phyloP scores from a whole-genome alignment of 805 yeast genomes.

The Zygosaccharomyces kombuchaensis region DNA sequence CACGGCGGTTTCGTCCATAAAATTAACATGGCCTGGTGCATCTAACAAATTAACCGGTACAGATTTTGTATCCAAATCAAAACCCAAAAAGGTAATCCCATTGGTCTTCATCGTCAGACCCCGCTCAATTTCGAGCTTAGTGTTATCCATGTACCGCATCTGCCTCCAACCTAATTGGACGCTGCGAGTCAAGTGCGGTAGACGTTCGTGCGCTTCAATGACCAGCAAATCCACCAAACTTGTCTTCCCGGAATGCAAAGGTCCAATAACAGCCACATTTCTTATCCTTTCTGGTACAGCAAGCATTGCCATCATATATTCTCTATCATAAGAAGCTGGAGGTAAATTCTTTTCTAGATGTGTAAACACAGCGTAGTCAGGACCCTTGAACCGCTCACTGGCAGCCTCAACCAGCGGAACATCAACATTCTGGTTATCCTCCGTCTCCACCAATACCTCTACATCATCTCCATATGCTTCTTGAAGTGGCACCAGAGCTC shows the following conservation, averaged over 20 bases:
- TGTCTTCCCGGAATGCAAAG: conserved; percentile 82
- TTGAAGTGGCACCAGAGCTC: conserved; percentile 1
- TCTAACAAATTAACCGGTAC: conserved; percentile 64
- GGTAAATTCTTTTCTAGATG: conserved; percentile 43
- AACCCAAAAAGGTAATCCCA: conserved; percentile 57
- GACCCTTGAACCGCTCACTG: conserved; percentile 35
- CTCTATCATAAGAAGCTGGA: conserved; percentile 52
- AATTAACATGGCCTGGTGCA: conserved; percentile 89
- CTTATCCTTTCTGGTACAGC: conserved; percentile 60
- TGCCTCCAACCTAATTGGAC: conserved; percentile 41
- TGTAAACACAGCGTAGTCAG: conserved; percentile 18
- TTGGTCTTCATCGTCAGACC: conserved; percentile 63
- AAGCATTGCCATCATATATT: conserved; percentile 52
- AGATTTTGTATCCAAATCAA: conserved; percentile 51
- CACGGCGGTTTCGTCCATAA: conserved; percentile 66
- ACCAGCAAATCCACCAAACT: conserved; percentile 66
- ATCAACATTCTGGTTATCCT: conserved; percentile 46
- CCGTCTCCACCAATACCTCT: conserved; percentile 56
- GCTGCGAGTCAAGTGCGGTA: conserved; percentile 30
- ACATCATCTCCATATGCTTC: conserved; percentile 59
- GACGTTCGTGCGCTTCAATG: conserved; percentile 52
- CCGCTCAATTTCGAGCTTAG: conserved; percentile 61
- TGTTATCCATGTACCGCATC: conserved; percentile 66
- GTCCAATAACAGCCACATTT: conserved; percentile 77
- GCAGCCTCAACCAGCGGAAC: conserved; percentile 65